Evolutionary conservation across 805 yeast genomes (phyloP).

Genomic region (Torulaspora maleeae): DNA sequence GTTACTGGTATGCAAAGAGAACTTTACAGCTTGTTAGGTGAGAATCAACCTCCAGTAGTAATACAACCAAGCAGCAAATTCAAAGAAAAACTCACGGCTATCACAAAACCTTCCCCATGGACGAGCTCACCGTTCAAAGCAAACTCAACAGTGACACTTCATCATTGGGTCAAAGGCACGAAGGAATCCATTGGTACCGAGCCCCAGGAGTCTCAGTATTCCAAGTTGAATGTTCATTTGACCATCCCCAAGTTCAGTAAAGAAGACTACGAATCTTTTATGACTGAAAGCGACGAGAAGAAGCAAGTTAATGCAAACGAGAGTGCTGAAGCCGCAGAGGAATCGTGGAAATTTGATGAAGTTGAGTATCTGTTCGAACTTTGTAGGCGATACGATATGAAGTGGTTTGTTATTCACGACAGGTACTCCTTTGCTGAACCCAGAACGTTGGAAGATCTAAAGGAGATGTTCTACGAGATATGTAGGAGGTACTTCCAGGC

Average conservation of each 20-base stretch:
- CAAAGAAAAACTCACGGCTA: conserved; percentile 58
- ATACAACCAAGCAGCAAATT: conserved; percentile 47
- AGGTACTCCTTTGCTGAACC: conserved; percentile 38
- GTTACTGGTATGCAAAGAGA: conserved; percentile 83
- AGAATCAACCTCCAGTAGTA: conserved; percentile 82
- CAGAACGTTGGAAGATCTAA: conserved; percentile 71
- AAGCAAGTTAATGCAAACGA: conserved; percentile 19
- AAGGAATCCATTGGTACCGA: conserved; percentile 39
- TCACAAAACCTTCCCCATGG: conserved; percentile 79
- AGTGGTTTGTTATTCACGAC: conserved; percentile 66
- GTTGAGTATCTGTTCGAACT: conserved; percentile 73
- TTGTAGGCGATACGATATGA: conserved; percentile 47
- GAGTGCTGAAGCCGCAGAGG: conserved; percentile 4
- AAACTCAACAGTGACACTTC: conserved; percentile 51
- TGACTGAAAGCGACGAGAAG: conserved; percentile 39
- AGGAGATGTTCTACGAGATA: conserved; percentile 72
- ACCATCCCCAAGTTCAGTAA: conserved; percentile 64
- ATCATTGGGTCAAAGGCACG: conserved; percentile 86
- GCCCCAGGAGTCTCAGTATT: conserved; percentile 50
- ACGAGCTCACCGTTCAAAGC: conserved; percentile 57
- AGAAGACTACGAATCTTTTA: conserved; percentile 53
- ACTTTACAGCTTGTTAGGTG: conserved; percentile 80
- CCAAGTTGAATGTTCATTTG: conserved; percentile 63
- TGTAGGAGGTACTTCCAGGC: conserved; percentile 50
- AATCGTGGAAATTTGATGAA: conserved; percentile 68